Base-by-base conservation (phyloP, 2,329 filamentous ascomycete genomes). In the Westerdykella sp. region DNA sequence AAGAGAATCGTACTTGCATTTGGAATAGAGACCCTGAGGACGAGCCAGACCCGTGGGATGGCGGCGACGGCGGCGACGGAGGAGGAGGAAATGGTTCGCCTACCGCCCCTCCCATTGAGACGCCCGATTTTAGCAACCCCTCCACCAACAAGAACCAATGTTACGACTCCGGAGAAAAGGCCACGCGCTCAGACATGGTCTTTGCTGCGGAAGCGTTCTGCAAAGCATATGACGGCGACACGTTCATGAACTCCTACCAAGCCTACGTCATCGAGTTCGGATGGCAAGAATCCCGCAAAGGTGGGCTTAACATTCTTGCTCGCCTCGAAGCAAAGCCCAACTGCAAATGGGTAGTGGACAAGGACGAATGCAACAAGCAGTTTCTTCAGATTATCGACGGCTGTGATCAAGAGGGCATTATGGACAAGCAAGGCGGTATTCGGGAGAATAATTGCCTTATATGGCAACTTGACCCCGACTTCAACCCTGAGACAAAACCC, bases 351-450 rank as follows among this genome's bases (percentile, higher is more conserved):
- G 5, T 15, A 31, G 28, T 43, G 35, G 39, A 37, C 14, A 18
- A 16, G 35, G 41, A 43, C 35, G 41, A 43, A 39, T 43, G 41
- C 35, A 34, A 31, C 35, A 32, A 31, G 22, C 41, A 43, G 25
- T 43, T 43, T 25, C 21, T 23, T 23, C 32, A 15, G 13, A 14
- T 43, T 15, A 22, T 43, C 6, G 41, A 43, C 35, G 41, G 34
- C 7, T 43, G 41, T 35, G 41, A 43, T 28, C 41, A 43, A 39
- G 41, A 43, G 39, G 41, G 41, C 25, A 43, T 43, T 35, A 7
- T 38, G 32, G 35, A 43, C 41, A 43, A 43, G 35, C 41, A 43
- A 39, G 41, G 41, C 14, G 41, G 41, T 15, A 18, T 43, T 11
- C 18, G 41, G 22, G 21, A 43, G 23, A 43, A 43, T 35, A 39